Percentiles rank a stretch among this genome's conserved stretches.
These are phyloP conservation scores for maize (Zea mays) DNA, from an alignment of 176 grass and related monocot genomes.

Conservation along the genomic window DNA sequence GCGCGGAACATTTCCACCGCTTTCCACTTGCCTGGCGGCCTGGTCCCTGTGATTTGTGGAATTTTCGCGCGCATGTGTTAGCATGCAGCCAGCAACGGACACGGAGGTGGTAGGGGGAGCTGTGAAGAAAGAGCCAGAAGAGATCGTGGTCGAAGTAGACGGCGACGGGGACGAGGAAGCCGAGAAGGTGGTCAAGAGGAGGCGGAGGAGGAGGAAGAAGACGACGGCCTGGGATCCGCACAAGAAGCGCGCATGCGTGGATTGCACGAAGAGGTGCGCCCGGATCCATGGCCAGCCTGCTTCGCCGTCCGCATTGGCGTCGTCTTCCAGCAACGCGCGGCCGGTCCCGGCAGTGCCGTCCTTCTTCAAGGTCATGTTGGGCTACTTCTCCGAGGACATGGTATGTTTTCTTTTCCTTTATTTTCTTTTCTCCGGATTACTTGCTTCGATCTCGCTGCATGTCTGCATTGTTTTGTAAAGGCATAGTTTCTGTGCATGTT, in stretches of 20 bases:
- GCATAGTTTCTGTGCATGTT: neutral
- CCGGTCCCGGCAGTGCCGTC: constrained; percentile 17
- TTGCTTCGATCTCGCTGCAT: neutral
- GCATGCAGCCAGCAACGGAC: neutral
- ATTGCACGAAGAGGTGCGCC: constrained; percentile 47
- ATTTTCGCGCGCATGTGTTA: neutral
- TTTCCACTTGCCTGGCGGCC: neutral
- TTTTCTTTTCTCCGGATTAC: neutral
- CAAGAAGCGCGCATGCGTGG: constrained; percentile 42
- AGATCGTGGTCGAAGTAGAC: neutral
- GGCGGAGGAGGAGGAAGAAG: constrained; percentile 27
- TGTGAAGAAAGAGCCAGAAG: constrained; percentile 36
- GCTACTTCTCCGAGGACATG: constrained; percentile 59
- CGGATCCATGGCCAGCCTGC: constrained; percentile 35
- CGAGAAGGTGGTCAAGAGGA: constrained; percentile 25
- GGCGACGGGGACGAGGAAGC: neutral
- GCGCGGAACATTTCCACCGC: neutral
- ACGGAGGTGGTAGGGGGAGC: neutral
- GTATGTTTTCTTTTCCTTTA: constrained; percentile 2
- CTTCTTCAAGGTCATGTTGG: constrained; percentile 83
- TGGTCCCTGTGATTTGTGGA: neutral
- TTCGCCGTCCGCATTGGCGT: neutral
- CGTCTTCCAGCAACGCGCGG: constrained; percentile 11
- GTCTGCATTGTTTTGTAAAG: neutral
- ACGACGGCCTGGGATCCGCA: constrained; percentile 26